Evolutionary conservation across 768 basidiomycete species (phyloP).

Genomic region (Crucibulum laeve): DNA sequence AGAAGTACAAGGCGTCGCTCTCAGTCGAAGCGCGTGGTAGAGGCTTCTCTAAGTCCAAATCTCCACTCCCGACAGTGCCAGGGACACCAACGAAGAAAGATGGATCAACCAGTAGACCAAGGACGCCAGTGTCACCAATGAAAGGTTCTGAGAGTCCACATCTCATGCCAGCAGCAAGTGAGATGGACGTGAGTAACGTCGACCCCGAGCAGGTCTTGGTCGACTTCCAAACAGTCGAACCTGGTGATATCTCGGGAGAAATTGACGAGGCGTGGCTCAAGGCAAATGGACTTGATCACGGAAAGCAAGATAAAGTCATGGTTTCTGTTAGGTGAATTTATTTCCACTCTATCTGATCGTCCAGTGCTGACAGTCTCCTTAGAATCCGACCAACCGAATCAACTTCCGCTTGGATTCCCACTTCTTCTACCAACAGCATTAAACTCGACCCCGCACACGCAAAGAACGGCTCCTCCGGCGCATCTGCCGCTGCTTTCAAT

Average conservation of each 20-base stretch:
- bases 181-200: conserved; percentile 73
- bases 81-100: conserved; percentile 47
- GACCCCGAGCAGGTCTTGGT: conserved; percentile 75
- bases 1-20: conserved; percentile 66
- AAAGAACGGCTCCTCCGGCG: conserved; percentile 31
- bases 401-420: conserved; percentile 53
- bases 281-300: conserved; percentile 41
- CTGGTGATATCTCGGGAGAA: conserved; percentile 62
- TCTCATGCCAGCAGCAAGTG: conserved; percentile 44
- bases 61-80: conserved; percentile 24
- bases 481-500: conserved; percentile 39
- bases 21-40: conserved; percentile 37
- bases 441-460: conserved; percentile 57
- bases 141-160: conserved; percentile 45
- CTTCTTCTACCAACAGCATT: conserved; percentile 42
- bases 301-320: conserved; percentile 82
- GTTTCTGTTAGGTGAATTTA: conserved; percentile 70
- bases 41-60: conserved; percentile 17
- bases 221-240: conserved; percentile 69
- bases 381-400: conserved; percentile 62
- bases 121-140: conserved; percentile 51
- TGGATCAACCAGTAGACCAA: conserved; percentile 33
- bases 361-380: conserved; percentile 3
- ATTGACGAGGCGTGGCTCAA: conserved; percentile 56
- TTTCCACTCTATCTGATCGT: conserved; percentile 1